Percentiles rank a stretch among this genome's conserved stretches.
phyloP scores from a whole-genome alignment of 148 eudicot genomes.

The Fallopia convolvulus region DNA sequence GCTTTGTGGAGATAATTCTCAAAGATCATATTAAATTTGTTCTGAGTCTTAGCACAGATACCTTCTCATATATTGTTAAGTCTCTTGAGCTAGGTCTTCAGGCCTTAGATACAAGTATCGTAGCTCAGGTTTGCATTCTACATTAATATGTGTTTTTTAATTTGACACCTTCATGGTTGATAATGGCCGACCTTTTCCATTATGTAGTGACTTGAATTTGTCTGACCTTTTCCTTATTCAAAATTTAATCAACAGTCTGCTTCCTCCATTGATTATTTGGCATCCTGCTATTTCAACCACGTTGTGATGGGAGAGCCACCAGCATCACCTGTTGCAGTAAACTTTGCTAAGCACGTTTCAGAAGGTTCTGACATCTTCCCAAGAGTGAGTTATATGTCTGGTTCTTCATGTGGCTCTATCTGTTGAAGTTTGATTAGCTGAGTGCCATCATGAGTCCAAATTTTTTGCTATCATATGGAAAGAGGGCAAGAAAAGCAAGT shows the following conservation, averaged over 20 bases:
- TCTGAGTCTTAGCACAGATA: constrained; percentile 58
- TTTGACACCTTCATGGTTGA: background rate
- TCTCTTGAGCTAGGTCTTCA: constrained; percentile 83
- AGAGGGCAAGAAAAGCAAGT: background rate
- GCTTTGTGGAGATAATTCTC: constrained; percentile 68
- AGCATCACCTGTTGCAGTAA: constrained; percentile 56
- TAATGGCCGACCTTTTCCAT: background rate
- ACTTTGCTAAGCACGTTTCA: constrained; percentile 60
- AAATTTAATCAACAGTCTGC: constrained; percentile 53
- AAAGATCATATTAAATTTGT: constrained; percentile 50
- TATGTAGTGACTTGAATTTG: background rate
- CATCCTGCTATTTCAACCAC: constrained; percentile 74
- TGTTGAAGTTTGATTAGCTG: background rate
- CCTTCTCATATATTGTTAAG: constrained; percentile 60
- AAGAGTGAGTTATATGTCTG: constrained; percentile 44
- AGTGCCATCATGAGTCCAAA: background rate
- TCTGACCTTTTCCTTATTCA: background rate
- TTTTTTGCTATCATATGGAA: background rate
- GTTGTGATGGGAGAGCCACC: constrained; percentile 66
- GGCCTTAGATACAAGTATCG: constrained; percentile 48
- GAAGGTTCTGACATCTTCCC: constrained; percentile 64
- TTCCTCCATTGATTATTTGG: constrained; percentile 71
- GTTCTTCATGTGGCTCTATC: background rate
- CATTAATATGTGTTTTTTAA: background rate
- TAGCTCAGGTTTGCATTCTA: constrained; percentile 50